Evolutionary conservation across 108 stramenopile genomes (phyloP).

Genomic region (Nitzschia sp.): DNA sequence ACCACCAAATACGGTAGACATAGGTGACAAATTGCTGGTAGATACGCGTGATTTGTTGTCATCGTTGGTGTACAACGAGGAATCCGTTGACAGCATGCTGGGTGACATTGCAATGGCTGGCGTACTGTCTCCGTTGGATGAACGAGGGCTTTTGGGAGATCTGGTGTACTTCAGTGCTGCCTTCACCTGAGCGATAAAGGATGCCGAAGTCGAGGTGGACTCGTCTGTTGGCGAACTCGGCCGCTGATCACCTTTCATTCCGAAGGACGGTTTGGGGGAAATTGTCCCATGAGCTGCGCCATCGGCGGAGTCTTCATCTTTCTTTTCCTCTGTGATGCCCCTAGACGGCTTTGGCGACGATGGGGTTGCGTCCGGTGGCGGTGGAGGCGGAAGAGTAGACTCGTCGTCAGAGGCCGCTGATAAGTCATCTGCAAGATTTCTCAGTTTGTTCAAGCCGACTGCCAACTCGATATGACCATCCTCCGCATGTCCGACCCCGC

Average conservation of each 20-base stretch:
- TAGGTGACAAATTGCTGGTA: constrained; percentile 11
- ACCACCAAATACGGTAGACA: constrained; percentile 12
- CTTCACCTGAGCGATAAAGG: too few relatives aligned
- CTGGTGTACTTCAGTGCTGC: too few relatives aligned
- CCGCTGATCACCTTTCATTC: neutral
- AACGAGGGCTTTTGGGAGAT: too few relatives aligned
- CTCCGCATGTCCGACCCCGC: neutral
- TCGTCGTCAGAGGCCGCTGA: constrained; percentile 4
- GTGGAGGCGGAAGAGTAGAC: constrained; percentile 13
- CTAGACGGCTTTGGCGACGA: neutral
- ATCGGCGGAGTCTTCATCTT: neutral
- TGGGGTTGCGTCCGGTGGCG: constrained; percentile 10
- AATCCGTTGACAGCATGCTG: constrained; percentile 14
- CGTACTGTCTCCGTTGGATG: neutral
- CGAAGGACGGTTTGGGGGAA: constrained; percentile 9
- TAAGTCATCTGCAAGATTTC: constrained; percentile 1
- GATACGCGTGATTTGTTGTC: neutral
- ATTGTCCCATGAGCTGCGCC: neutral
- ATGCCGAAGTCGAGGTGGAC: too few relatives aligned
- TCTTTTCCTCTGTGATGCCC: constrained; percentile 8
- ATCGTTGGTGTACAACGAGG: constrained; percentile 22
- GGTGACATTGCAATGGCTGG: too few relatives aligned
- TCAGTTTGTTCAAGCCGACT: neutral
- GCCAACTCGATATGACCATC: constrained; percentile 17
- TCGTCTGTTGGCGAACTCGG: neutral